Evolutionary conservation across 2,329 filamentous ascomycete genomes (phyloP), one percentile per base, ranked within the genome.

Genomic region (Thielaviopsis cerberus): DNA sequence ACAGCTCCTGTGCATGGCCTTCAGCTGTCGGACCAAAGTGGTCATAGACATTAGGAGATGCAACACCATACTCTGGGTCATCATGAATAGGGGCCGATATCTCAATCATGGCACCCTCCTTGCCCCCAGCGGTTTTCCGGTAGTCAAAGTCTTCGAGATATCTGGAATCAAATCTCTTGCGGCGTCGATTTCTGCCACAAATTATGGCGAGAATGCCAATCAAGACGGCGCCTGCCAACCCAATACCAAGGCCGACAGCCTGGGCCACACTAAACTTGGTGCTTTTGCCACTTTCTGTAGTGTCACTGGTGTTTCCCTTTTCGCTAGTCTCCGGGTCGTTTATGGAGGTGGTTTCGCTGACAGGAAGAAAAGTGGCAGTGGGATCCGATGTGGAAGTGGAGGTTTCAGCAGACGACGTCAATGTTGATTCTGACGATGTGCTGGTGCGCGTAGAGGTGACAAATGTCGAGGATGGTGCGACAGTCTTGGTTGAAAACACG

Each of bases 201-300:
- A 78, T 63, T 24, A 80, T 72, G 13, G 77, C 65, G 4, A 70
- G 71, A 26, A 79, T 64, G 5, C 73, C 75, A 20, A 83, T 63
- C 4, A 73, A 66, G 3, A 75, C 68, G 1, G 73, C 74, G 4
- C 74, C 76, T 4, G 74, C 72, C 11, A 74, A 70, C 5, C 79
- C 82, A 3, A 81, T 70, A 1, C 75, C 71, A 60, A 85, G 80
- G 6, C 81, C 82, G 20, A 74, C 74, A 53, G 83, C 73, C 61
- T 81, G 76, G 3, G 68, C 68, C 6, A 69, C 70, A 27, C 62
- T 69, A 15, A 72, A 66, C n/a, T 22, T 27, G 57, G 59, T n/a
- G 13, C 27, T 30, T 15, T 64, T 57, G 22, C 51, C 48, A 22
- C 61, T 54, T 54, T 20, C 57, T 55, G 60, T 15, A 57, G 61